Evolutionary conservation across 345 rosid species (phyloP).

Genomic region (Salix dunnii): DNA sequence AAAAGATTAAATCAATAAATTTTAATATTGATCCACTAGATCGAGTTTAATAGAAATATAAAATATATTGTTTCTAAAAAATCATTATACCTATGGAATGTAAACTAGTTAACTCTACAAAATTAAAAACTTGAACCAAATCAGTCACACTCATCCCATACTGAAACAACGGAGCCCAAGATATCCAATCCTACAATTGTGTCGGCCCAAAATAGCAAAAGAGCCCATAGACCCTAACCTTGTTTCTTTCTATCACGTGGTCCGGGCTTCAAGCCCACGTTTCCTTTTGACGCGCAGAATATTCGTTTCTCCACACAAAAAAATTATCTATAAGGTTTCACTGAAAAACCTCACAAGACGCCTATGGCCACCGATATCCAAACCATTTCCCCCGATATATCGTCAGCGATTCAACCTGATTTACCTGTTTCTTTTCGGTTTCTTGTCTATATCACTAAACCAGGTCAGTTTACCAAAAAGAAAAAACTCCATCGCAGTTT

Average conservation of each 20-base stretch:
- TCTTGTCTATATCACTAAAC: neutral
- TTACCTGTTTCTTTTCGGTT: neutral
- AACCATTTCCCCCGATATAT: slow-evolving; percentile 13
- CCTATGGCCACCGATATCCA: slow-evolving; percentile 32
- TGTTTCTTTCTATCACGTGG: neutral
- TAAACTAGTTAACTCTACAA: no score
- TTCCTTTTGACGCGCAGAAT: neutral
- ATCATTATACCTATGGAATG: no score
- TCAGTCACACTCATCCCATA: no score
- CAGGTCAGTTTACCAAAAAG: neutral
- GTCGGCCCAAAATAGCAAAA: no score
- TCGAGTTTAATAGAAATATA: no score
- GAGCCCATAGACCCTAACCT: neutral
- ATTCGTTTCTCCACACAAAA: neutral
- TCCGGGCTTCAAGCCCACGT: neutral
- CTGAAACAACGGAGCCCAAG: no score
- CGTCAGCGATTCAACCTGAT: slow-evolving; percentile 3
- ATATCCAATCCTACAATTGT: no score
- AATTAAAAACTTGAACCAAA: no score
- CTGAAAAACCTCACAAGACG: slow-evolving; percentile 11
- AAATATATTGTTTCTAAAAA: no score
- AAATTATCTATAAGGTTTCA: neutral
- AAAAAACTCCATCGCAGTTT: neutral
- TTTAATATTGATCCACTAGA: accelerated
- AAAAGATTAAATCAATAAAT: no score